Evolutionary conservation across 2,329 filamentous ascomycete species (phyloP).

Genomic region (Talaromyces sp.): DNA sequence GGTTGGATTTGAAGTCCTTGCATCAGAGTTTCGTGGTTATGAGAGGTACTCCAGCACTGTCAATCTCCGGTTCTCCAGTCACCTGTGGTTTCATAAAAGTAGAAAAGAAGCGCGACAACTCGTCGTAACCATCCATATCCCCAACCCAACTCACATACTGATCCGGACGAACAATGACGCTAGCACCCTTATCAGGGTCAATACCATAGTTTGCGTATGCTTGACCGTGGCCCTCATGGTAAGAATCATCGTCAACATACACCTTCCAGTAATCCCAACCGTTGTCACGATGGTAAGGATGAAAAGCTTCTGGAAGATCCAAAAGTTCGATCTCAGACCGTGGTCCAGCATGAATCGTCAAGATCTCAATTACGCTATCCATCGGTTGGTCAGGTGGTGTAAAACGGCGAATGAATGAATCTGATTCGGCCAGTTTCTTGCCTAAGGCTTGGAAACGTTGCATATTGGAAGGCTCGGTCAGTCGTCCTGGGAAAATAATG

Average conservation of each 20-base stretch:
- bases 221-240: background rate
- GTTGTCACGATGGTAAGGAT: background rate
- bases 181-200: background rate
- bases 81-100: background rate
- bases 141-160: background rate
- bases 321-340: background rate
- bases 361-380: background rate
- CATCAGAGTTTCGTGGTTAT: too few species aligned
- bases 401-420: background rate
- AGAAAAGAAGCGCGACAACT: background rate
- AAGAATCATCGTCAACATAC: background rate
- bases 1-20: too few species aligned
- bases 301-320: background rate
- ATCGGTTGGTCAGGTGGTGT: background rate
- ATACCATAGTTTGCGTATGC: background rate
- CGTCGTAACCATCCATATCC: background rate
- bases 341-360: background rate
- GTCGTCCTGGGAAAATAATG: slow-evolving; percentile 15
- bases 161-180: background rate
- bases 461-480: slow-evolving; percentile 40
- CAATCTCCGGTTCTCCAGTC: too few species aligned
- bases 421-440: background rate
- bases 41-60: too few species aligned
- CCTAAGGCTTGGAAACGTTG: slow-evolving; percentile 33
- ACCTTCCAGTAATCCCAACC: background rate